A percentile compares a stretch with the other conserved stretches of the same genome.
These are phyloP conservation scores for Abelmoschus esculentus DNA, from an alignment of 345 rosid species.

Conservation along the genomic window DNA sequence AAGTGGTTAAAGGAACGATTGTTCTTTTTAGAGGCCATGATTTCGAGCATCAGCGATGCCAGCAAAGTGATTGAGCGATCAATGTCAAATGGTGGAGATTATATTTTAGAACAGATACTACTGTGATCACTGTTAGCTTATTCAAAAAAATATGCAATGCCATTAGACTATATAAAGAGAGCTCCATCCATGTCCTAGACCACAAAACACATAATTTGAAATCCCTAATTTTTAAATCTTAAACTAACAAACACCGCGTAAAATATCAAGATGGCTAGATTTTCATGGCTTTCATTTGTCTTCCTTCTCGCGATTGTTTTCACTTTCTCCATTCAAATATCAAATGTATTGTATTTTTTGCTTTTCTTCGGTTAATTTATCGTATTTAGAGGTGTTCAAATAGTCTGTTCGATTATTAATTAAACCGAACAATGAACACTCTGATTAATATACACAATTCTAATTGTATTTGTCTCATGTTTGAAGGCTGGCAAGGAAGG, in stretches of 20 bases:
- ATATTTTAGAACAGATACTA: too few species aligned
- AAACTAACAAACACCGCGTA: neutral
- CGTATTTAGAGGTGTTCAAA: too few species aligned
- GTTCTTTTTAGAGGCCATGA: too few species aligned
- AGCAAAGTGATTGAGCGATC: too few species aligned
- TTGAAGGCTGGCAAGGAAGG: conserved; percentile 16
- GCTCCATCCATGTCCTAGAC: neutral
- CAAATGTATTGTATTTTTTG: neutral
- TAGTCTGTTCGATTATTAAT: too few species aligned
- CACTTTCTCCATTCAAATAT: neutral
- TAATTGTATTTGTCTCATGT: neutral
- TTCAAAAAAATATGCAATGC: too few species aligned
- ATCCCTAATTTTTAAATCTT: neutral
- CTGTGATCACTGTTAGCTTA: too few species aligned
- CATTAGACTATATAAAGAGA: neutral
- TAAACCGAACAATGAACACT: too few species aligned
- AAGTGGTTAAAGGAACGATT: too few species aligned
- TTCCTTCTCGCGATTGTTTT: neutral
- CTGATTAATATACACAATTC: too few species aligned
- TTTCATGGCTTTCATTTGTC: neutral
- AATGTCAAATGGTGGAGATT: too few species aligned
- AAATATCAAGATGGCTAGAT: neutral
- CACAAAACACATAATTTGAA: neutral
- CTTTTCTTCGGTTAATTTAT: neutral
- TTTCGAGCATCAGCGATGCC: too few species aligned